phyloP scores from a whole-genome alignment of 306 rosid genomes.

The Purshia tridentata region DNA sequence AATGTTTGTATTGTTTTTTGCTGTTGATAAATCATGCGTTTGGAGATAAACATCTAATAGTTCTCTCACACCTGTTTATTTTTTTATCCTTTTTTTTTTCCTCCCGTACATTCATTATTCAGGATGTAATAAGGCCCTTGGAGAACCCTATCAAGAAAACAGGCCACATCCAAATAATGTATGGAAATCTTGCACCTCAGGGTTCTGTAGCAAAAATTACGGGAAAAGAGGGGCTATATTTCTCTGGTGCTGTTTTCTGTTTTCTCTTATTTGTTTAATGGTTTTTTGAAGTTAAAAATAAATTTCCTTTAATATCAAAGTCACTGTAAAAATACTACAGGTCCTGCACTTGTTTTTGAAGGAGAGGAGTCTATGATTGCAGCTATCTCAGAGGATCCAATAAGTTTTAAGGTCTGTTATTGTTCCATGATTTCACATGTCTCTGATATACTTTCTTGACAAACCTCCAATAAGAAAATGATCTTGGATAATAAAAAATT shows the following conservation, averaged over 20 bases:
- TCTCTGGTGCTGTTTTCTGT: conserved; percentile 63
- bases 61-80: neutral
- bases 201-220: conserved; percentile 98
- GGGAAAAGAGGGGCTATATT: conserved; percentile 94
- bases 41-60: conserved; percentile 6
- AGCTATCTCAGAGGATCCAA: conserved; percentile 78
- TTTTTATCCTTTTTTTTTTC: neutral
- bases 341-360: conserved; percentile 92
- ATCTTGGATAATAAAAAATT: neutral
- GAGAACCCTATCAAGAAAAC: conserved; percentile 96
- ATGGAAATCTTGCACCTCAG: conserved; percentile 85
- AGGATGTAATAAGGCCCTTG: conserved; percentile 83
- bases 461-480: neutral
- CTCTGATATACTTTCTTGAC: neutral
- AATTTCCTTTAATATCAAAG: too few relatives aligned
- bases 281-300: conserved; percentile 11
- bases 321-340: conserved; percentile 38
- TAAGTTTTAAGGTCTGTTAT: conserved; percentile 66
- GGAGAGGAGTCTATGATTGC: conserved; percentile 96
- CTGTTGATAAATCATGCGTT: conserved; percentile 11
- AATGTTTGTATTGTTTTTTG: conserved; percentile 1
- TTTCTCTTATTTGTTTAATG: neutral
- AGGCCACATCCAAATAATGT: conserved; percentile 80
- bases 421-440: conserved; percentile 11
- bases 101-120: conserved; percentile 29